A percentile compares a stretch with the other conserved stretches of the same genome.
phyloP scores from a whole-genome alignment of 768 basidiomycete species.

The Pleurotus cornucopiae region DNA sequence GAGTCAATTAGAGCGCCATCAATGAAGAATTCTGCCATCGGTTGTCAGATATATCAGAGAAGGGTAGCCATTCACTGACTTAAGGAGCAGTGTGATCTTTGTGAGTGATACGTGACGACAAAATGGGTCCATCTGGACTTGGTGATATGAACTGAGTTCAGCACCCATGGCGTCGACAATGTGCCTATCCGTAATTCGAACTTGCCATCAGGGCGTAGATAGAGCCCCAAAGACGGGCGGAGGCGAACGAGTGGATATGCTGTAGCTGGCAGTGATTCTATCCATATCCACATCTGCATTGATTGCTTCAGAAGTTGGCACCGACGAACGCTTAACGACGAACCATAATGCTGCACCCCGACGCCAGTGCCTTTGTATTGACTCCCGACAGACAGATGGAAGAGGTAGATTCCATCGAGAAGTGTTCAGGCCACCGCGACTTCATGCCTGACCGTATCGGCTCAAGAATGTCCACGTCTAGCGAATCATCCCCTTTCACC shows the following conservation, averaged over 20 bases:
- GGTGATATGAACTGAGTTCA: constrained; percentile 43
- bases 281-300: constrained; percentile 45
- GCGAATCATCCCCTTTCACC: constrained; percentile 40
- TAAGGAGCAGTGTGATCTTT: constrained; percentile 24
- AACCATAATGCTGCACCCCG: constrained; percentile 76
- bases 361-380: constrained; percentile 49
- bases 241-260: constrained; percentile 33
- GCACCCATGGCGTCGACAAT: constrained; percentile 33
- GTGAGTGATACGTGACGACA: constrained; percentile 60
- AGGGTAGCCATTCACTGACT: background rate
- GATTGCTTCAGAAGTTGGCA: background rate
- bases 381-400: constrained; percentile 45
- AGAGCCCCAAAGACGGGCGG: constrained; percentile 36
- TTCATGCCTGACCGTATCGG: constrained; percentile 68
- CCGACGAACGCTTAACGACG: constrained; percentile 4
- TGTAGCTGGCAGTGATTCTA: constrained; percentile 33
- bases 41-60: background rate
- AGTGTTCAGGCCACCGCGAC: constrained; percentile 75
- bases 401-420: constrained; percentile 60
- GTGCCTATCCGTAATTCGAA: constrained; percentile 43
- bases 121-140: constrained; percentile 73
- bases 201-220: constrained; percentile 50
- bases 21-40: constrained; percentile 59
- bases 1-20: constrained; percentile 69
- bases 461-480: constrained; percentile 67